Evolutionary conservation across 2,329 filamentous ascomycete genomes (phyloP), one percentile per base, ranked within the genome.

Genomic region (Neofusicoccum umdonicola): DNA sequence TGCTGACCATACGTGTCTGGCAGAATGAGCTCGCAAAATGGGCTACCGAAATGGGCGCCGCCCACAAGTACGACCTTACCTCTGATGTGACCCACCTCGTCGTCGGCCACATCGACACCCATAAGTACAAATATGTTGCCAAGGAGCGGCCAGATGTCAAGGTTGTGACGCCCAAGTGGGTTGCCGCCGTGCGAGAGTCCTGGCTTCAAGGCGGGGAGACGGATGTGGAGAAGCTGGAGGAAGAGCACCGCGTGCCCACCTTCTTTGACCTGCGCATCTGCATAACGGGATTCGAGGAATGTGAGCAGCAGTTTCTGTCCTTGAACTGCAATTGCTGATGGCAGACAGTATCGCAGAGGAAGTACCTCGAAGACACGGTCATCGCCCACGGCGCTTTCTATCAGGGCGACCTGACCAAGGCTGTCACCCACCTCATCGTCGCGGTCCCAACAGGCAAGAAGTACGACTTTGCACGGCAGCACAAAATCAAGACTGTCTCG

Each of bases 51-150:
- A 92, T 99, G 82, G 95, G 95, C 68, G 95, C 93, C 58, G 78
- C 85, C 66, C 91, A 96, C 83, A 93, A 91, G 71, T 90, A 93
- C 77, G 93, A 99, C 76, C 87, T 99, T 50, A 98, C 93, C n/a
- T 91, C 91, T 64, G 92, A 97, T 76, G 92, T 96, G 54, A 98
- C 95, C 4, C 95, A 99, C 80, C 87, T 99, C 52, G 86, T 99
- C 68, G 92, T 97, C 67, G 95, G 93, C 75, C 89, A 91, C 71
- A 90, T 92, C 72, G 87, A 94, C 74, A 98, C 94, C 0, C 87
- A 90, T 57, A 99, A 99, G 78, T 99, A 99, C 79, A 90, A 89
- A 76, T 97, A 96, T 82, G 94, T 98, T 72, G 95, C 94, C 62
- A 91, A 89, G 73, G 90, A 94, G 75, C 87, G 95, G 61, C 88